phyloP scores from a whole-genome alignment of 1,139 yeast genomes.

The Kazachstania sp. region DNA sequence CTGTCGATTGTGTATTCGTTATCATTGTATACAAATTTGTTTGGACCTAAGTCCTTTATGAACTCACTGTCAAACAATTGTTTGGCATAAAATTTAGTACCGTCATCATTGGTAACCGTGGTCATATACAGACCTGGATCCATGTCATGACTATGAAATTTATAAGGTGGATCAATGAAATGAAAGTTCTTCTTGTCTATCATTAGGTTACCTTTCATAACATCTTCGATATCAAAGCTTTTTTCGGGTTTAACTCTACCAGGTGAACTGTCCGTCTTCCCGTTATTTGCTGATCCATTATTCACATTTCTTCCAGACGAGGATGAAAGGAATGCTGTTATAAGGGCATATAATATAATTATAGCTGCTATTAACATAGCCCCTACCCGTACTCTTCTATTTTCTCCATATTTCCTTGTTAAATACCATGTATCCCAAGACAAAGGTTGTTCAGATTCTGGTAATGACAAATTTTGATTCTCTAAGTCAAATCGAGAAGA shows the following conservation, averaged over 20 bases:
- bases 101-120: constrained; percentile 11
- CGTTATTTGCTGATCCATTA: not conserved
- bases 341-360: not conserved
- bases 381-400: constrained; percentile 2
- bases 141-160: constrained; percentile 14
- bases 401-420: constrained; percentile 6
- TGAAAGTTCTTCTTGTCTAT: constrained; percentile 20
- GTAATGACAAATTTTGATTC: not conserved
- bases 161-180: constrained; percentile 30
- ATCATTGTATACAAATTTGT: constrained; percentile 23
- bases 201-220: constrained; percentile 24
- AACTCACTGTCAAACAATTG: constrained; percentile 19
- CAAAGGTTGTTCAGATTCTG: not conserved
- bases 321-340: not conserved
- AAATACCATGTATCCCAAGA: constrained; percentile 8
- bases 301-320: not conserved
- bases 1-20: constrained; percentile 15
- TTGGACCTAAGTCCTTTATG: constrained; percentile 13
- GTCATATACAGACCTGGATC: constrained; percentile 34
- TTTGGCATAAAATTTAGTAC: constrained; percentile 23
- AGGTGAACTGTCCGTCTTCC: not conserved
- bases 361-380: not conserved
- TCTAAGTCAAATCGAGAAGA: constrained; percentile 2
- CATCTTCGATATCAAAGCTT: constrained; percentile 20
- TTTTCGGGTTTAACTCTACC: not conserved